Evolutionary conservation across 2,329 filamentous ascomycete genomes (phyloP).

Genomic region (Tolypocladium capitatum): DNA sequence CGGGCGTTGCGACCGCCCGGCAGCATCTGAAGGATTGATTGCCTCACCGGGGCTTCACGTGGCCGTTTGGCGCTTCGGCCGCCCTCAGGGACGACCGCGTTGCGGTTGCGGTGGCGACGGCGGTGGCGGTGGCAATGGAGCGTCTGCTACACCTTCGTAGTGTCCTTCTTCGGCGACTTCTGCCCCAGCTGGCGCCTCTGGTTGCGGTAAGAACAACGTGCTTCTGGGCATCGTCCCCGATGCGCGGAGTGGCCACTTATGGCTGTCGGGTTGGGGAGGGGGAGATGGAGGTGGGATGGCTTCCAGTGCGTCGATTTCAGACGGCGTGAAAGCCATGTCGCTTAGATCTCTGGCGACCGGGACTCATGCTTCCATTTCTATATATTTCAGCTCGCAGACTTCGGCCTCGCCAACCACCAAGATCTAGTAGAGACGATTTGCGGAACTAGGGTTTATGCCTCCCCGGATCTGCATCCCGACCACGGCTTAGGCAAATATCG

Average conservation of each 20-base stretch:
- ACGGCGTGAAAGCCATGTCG: neutral
- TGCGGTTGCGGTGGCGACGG: too few species aligned
- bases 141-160: too few species aligned
- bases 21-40: neutral
- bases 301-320: neutral
- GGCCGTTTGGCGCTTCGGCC: neutral
- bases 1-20: neutral
- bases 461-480: constrained; percentile 1
- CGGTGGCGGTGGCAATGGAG: too few species aligned
- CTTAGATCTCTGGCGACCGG: neutral
- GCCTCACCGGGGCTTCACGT: too few species aligned
- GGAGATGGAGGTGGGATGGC: neutral
- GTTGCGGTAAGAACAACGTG: too few species aligned
- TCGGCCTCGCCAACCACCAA: constrained; percentile 4
- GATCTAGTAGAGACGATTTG: neutral
- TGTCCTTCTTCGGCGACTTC: too few species aligned
- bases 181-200: too few species aligned
- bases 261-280: neutral
- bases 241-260: too few species aligned
- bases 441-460: constrained; percentile 3
- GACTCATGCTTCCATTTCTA: constrained; percentile 3
- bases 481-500: neutral
- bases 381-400: constrained; percentile 8
- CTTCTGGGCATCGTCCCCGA: neutral
- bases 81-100: too few species aligned